Evolutionary conservation across 345 rosid genomes (phyloP).

Genomic region (Brassica cretica): DNA sequence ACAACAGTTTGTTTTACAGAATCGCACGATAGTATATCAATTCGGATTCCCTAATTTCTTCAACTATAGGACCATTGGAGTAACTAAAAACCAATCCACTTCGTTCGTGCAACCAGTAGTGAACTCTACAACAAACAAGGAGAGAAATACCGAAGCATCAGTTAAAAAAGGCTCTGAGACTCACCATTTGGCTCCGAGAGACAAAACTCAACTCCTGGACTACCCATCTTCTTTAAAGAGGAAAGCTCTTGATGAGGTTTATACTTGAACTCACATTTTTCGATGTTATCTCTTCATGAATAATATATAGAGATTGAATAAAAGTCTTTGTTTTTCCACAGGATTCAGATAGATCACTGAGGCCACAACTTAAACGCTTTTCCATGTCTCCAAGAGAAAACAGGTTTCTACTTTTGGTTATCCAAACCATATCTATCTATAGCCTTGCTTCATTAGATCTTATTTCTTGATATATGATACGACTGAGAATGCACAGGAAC

Average conservation of each 20-base stretch:
- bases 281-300: background rate
- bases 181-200: slow-evolving; percentile 37
- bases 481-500: slow-evolving; percentile 30
- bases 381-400: slow-evolving; percentile 58
- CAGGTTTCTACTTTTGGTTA: slow-evolving; percentile 49
- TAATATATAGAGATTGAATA: background rate
- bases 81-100: slow-evolving; percentile 42
- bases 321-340: slow-evolving; percentile 29
- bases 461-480: background rate
- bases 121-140: slow-evolving; percentile 38
- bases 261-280: slow-evolving; percentile 7
- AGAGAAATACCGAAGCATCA: slow-evolving; percentile 39
- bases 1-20: background rate
- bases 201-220: slow-evolving; percentile 38
- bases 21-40: background rate
- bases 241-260: slow-evolving; percentile 60
- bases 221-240: slow-evolving; percentile 62
- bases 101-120: slow-evolving; percentile 37
- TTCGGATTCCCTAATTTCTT: slow-evolving; percentile 15
- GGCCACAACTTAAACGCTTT: slow-evolving; percentile 56
- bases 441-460: background rate
- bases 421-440: background rate
- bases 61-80: slow-evolving; percentile 46
- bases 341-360: slow-evolving; percentile 51
- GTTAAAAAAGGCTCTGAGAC: slow-evolving; percentile 28